A percentile compares a stretch with the other conserved stretches of the same genome.
These are phyloP conservation scores for Coelastrella sp. DNA, from an alignment of 139 green algal genomes.

Conservation along the genomic window DNA sequence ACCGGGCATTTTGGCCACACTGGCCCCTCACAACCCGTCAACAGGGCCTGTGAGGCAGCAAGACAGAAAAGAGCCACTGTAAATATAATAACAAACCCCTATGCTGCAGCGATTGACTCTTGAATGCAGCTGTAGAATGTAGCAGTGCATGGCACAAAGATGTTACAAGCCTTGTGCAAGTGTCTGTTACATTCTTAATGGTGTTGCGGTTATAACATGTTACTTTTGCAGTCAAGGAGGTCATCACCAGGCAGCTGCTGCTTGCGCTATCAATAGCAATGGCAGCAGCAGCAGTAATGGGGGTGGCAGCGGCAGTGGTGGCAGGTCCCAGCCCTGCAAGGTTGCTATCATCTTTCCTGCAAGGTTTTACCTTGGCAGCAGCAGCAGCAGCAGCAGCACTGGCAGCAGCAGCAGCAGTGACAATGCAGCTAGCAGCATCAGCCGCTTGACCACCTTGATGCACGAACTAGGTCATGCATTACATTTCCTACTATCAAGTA, in stretches of 20 bases:
- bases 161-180: too few relatives aligned
- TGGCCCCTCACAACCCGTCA: too few relatives aligned
- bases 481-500: neutral
- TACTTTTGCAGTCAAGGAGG: neutral
- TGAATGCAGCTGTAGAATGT: too few relatives aligned
- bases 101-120: too few relatives aligned
- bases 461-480: neutral
- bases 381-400: neutral
- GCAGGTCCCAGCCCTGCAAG: neutral
- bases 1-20: too few relatives aligned
- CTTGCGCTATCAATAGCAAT: neutral
- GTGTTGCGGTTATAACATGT: neutral
- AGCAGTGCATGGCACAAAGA: too few relatives aligned
- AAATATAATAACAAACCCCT: too few relatives aligned
- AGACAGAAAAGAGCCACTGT: too few relatives aligned
- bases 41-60: too few relatives aligned
- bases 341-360: neutral
- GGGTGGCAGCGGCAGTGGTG: neutral
- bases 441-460: neutral
- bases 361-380: neutral
- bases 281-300: conserved; percentile 8
- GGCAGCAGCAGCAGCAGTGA: neutral
- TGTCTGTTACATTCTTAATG: neutral
- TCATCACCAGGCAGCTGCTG: neutral
- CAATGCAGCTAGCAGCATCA: neutral